Evolutionary conservation across 2,329 filamentous ascomycete species (phyloP), one percentile per base, ranked within the genome.

Genomic region (Colletotrichum incanum): DNA sequence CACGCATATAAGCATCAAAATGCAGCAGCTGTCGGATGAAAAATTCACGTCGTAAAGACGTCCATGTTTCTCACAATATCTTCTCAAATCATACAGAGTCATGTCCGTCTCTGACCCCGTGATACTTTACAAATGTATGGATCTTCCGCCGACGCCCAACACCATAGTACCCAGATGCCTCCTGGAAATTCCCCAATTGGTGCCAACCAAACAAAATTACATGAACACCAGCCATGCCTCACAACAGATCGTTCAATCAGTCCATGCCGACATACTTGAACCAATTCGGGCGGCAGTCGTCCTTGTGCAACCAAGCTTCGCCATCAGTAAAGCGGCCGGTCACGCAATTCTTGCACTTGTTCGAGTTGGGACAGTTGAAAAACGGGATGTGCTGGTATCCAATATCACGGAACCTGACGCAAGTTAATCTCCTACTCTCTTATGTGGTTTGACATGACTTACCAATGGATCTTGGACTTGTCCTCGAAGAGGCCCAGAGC

Each of bases 311-410:
- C 87, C 91, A 98, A 39, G 91, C 85, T 78, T 95, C 95, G 74
- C 96, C 96, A 75, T 97, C 95, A 34, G 94, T 98, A 78, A 98
- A 93, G 71, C 93, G 90, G 61, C 96, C 96, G 0, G 94, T 90
- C n/a, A 92, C 89, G 81, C 96, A 98, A 75, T 94, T 94, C 76
- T 89, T 92, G 81, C 96, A 98, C 83, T 98, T 98, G 61, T 94
- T 93, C 65, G 93, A 97, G 84, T 98, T 98, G 74, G 96, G 96
- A 80, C 96, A 99, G 85, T 99, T 99, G 88, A 97, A 98, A 85
- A 97, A 99, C 56, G 96, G 96, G 65, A 98, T 95, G 78, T 99
- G 96, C 79, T 98, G 95, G 84, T 99, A 99, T 70, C 96, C 96
- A 76, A 99, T 98, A 81, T 99, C 96, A 65, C 96, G 95, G 92